These are phyloP conservation scores for Floccularia luteovirens DNA, from an alignment of 768 basidiomycete species.

Conservation along the genomic window DNA sequence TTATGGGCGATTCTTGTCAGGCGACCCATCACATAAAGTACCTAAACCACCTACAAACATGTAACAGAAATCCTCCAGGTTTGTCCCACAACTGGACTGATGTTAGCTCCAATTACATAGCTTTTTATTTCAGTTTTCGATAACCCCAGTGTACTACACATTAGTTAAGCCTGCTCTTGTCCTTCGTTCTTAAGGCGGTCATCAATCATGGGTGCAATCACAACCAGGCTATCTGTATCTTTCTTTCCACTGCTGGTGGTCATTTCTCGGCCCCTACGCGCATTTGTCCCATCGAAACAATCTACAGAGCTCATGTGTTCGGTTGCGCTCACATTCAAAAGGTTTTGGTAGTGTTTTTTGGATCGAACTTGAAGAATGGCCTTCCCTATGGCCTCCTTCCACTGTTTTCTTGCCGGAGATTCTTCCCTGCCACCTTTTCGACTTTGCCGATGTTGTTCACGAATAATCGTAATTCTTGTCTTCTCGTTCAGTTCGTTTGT, in stretches of 20 bases:
- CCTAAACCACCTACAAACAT: background rate
- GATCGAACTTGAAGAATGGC: conserved; percentile 39
- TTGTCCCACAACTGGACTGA: background rate
- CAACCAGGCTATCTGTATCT: conserved; percentile 43
- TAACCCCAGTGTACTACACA: too few species aligned
- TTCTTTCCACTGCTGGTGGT: conserved; percentile 10
- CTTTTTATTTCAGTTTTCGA: background rate
- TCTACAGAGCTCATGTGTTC: conserved; percentile 82
- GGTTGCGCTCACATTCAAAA: conserved; percentile 49
- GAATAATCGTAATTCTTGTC: conserved; percentile 36
- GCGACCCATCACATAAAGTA: conserved; percentile 39
- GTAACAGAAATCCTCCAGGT: background rate
- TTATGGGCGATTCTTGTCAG: conserved; percentile 42
- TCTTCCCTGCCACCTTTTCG: conserved; percentile 7
- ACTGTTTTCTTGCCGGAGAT: conserved; percentile 27
- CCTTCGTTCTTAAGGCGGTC: conserved; percentile 55
- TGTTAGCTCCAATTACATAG: background rate
- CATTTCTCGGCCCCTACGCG: conserved; percentile 26
- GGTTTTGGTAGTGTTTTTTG: conserved; percentile 45
- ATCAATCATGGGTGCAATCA: conserved; percentile 61
- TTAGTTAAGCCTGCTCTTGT: conserved; percentile 10
- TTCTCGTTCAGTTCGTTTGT: conserved; percentile 25
- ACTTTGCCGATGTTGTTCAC: conserved; percentile 15
- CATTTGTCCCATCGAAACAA: conserved; percentile 53
- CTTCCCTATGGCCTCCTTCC: conserved; percentile 37